These are phyloP conservation scores for Botrytis fragariae DNA, from an alignment of 2,329 filamentous ascomycete genomes.

Conservation along the genomic window DNA sequence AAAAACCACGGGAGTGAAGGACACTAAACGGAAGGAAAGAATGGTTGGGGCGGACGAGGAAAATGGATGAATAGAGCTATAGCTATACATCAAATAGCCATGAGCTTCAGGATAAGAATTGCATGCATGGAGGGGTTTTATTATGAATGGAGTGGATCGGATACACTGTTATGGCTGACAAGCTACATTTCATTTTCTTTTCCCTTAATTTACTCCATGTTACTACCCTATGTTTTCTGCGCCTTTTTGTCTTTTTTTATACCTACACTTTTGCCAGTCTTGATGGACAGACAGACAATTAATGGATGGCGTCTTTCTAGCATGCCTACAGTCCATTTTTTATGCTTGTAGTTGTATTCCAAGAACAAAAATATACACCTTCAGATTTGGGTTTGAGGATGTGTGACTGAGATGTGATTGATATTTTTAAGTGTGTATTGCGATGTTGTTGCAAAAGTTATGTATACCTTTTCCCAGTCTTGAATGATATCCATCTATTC, in stretches of 20 bases:
- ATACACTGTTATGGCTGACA: constrained; percentile 12
- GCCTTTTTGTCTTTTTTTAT: constrained; percentile 5
- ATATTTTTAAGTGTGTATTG: background rate
- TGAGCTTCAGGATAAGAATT: constrained; percentile 19
- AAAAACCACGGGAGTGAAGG: constrained; percentile 3
- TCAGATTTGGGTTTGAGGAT: background rate
- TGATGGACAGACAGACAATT: background rate
- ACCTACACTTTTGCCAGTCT: constrained; percentile 5
- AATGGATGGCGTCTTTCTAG: background rate
- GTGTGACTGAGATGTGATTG: background rate
- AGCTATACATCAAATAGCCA: constrained; percentile 14
- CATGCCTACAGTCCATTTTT: background rate
- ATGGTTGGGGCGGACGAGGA: constrained; percentile 1
- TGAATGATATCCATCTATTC: background rate
- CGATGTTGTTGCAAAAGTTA: background rate
- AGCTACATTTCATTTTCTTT: constrained; percentile 3
- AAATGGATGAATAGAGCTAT: constrained; percentile 9
- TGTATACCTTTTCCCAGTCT: background rate
- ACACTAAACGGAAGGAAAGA: background rate
- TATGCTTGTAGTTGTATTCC: background rate
- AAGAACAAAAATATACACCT: constrained; percentile 8
- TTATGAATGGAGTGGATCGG: background rate
- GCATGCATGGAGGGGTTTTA: constrained; percentile 8
- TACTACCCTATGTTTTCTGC: constrained; percentile 15
- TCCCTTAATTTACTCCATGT: constrained; percentile 1